These are phyloP conservation scores for Azolla pinnata DNA, from an alignment of 75 land plant species.

Conservation along the genomic window DNA sequence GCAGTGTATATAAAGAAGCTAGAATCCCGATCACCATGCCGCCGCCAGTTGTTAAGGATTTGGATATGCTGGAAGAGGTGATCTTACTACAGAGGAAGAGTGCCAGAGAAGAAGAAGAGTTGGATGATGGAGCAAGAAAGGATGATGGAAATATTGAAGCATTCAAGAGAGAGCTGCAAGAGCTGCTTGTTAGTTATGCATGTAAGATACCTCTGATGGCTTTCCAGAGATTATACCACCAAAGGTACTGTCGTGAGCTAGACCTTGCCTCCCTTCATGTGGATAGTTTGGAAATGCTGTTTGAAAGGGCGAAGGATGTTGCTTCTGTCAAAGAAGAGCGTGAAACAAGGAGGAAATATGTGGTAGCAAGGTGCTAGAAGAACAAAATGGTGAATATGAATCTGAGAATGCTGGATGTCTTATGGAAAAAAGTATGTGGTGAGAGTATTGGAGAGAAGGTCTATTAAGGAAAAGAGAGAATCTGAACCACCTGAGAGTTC, in stretches of 20 bases:
- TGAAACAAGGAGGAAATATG: constrained; percentile 30
- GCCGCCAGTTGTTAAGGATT: too few species aligned
- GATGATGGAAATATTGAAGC: constrained; percentile 23
- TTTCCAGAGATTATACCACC: constrained; percentile 49
- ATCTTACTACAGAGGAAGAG: constrained; percentile 13
- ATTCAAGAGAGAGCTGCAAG: constrained; percentile 64
- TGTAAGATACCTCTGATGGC: constrained; percentile 33
- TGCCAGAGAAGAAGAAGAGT: neutral
- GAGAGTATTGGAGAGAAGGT: too few species aligned
- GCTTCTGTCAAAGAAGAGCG: constrained; percentile 43
- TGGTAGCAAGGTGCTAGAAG: constrained; percentile 18
- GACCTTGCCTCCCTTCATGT: constrained; percentile 52
- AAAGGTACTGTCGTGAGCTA: constrained; percentile 43
- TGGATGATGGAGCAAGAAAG: constrained; percentile 10
- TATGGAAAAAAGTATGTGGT: too few species aligned
- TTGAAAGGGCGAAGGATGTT: constrained; percentile 64
- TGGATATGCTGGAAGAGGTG: constrained; percentile 3
- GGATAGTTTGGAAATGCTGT: constrained; percentile 42
- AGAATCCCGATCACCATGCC: too few species aligned
- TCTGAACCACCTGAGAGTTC: too few species aligned
- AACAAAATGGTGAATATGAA: neutral
- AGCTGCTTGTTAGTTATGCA: constrained; percentile 76
- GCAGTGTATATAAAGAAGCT: neutral
- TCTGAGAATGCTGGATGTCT: too few species aligned
- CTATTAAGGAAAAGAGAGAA: too few species aligned